These are phyloP conservation scores for Fraxinus excelsior DNA, from an alignment of 257 asterid species.

Conservation along the genomic window DNA sequence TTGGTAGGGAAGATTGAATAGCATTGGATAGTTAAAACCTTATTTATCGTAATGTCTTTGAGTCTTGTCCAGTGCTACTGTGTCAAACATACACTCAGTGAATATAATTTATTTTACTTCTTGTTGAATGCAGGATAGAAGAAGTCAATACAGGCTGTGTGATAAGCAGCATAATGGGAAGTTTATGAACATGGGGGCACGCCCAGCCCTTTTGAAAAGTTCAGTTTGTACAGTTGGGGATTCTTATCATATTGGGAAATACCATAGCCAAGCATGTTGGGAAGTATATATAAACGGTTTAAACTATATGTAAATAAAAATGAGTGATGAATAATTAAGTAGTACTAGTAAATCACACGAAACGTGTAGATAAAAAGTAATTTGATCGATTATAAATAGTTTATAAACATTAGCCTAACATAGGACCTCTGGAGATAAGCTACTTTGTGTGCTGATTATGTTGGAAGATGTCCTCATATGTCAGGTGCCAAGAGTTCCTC, in stretches of 20 bases:
- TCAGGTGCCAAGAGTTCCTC: no score
- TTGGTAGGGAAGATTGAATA: neutral
- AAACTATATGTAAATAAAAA: constrained; percentile 13
- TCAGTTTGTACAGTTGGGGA: constrained; percentile 12
- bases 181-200: constrained; percentile 39
- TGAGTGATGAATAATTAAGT: neutral
- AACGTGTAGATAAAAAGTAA: no score
- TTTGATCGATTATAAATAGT: no score
- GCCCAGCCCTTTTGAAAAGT: neutral
- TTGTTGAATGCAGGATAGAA: constrained; percentile 45
- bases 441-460: no score
- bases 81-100: neutral
- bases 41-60: neutral
- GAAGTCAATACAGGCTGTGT: constrained; percentile 34
- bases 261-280: neutral
- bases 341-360: no score
- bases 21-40: neutral
- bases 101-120: constrained; percentile 11
- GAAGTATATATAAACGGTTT: neutral
- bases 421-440: no score
- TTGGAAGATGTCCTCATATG: no score
- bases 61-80: neutral
- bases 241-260: neutral
- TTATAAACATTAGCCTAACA: no score
- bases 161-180: constrained; percentile 15